A percentile compares a stretch with the other conserved stretches of the same genome.
Evolutionary conservation across 2,329 filamentous ascomycete species (phyloP).

Genomic region (Proliferodiscus dingleyae): DNA sequence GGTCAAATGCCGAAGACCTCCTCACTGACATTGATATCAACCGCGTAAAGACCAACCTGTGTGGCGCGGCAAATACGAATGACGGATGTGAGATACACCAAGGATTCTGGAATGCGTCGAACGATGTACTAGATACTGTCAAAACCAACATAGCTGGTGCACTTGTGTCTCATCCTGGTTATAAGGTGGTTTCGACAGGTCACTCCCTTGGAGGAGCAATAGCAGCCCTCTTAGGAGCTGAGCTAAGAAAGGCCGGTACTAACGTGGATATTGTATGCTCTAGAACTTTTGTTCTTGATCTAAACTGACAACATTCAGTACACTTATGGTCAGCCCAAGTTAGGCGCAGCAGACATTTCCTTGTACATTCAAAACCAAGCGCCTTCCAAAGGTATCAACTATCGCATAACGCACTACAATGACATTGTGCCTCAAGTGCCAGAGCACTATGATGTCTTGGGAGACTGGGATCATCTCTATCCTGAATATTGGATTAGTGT

Average conservation of each 20-base stretch:
- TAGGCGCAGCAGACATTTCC: constrained; percentile 28
- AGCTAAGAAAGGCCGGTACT: constrained; percentile 19
- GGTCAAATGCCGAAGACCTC: constrained; percentile 1
- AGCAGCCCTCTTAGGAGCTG: constrained; percentile 25
- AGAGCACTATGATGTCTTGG: constrained; percentile 31
- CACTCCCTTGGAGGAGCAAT: constrained; percentile 31
- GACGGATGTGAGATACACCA: constrained; percentile 24
- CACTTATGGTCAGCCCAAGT: constrained; percentile 31
- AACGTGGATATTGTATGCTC: constrained; percentile 17
- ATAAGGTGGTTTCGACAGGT: constrained; percentile 27
- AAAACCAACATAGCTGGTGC: constrained; percentile 14
- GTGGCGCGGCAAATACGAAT: constrained; percentile 10
- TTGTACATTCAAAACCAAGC: constrained; percentile 25
- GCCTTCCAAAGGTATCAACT: constrained; percentile 37
- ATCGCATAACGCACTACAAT: constrained; percentile 60
- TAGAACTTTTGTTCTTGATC: background rate
- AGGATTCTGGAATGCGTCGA: constrained; percentile 22
- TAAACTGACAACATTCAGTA: constrained; percentile 12
- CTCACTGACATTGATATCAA: constrained; percentile 10
- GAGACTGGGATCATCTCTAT: constrained; percentile 18
- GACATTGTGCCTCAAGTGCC: constrained; percentile 68
- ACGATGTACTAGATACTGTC: constrained; percentile 18
- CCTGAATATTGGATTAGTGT: constrained; percentile 24
- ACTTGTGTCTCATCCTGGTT: constrained; percentile 17
- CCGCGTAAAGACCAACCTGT: constrained; percentile 10